A percentile compares a stretch with the other conserved stretches of the same genome.
Conservation (phyloP, 1,284 basidiomycete species). For the Cutaneotrichosporon spelunceum region DNA sequence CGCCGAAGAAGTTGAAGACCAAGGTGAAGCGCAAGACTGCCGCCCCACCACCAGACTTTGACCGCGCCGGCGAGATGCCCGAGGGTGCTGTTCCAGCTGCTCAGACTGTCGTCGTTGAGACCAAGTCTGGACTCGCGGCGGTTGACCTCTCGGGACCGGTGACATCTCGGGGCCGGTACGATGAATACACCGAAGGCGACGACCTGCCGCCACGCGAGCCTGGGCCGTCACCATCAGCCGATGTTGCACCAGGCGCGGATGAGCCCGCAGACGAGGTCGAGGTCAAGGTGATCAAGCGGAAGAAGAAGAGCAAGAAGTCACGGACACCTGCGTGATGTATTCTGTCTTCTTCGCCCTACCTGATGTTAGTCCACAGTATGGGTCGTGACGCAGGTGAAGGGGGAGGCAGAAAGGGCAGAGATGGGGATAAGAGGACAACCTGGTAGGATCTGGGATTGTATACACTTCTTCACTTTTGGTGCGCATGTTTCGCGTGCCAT, state of each 20-base stretch:
- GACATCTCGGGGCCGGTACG: slow-evolving; percentile 52
- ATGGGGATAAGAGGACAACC: no score
- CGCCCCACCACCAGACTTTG: slow-evolving; percentile 55
- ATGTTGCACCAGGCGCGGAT: slow-evolving; percentile 13
- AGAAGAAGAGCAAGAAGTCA: slow-evolving; percentile 40
- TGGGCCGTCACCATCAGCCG: neutral
- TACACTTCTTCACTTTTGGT: no score
- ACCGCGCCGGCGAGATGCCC: slow-evolving; percentile 81
- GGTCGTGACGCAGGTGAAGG: no score
- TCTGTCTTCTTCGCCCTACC: neutral
- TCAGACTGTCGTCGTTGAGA: neutral
- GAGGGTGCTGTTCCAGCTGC: slow-evolving; percentile 54
- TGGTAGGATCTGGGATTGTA: no score
- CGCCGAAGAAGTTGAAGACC: slow-evolving; percentile 6
- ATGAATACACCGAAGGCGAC: slow-evolving; percentile 60
- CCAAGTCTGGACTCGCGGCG: slow-evolving; percentile 45
- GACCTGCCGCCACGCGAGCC: slow-evolving; percentile 16
- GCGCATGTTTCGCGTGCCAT: no score
- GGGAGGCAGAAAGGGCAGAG: neutral
- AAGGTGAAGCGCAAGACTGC: slow-evolving; percentile 18
- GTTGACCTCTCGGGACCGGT: slow-evolving; percentile 22
- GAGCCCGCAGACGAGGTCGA: slow-evolving; percentile 33
- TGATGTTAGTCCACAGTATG: no score
- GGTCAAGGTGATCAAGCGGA: slow-evolving; percentile 47
- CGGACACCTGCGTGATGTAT: slow-evolving; percentile 15